Percentiles rank a stretch among this genome's conserved stretches.
Evolutionary conservation across 1,139 yeast species (phyloP).

Genomic region (Blastobotrys indianensis): DNA sequence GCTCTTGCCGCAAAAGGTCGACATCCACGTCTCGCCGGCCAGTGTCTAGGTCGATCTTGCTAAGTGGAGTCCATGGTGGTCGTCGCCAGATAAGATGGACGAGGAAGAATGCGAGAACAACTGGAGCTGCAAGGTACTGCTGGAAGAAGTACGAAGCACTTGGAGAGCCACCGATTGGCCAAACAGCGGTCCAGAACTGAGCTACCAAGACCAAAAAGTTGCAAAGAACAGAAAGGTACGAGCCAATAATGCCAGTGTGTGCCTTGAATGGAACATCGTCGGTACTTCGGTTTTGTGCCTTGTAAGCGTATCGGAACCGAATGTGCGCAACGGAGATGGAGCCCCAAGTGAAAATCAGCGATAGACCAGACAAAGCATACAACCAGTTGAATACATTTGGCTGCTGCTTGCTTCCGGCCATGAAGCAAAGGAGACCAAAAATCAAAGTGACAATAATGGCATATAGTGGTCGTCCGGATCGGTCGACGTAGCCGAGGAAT

Average conservation of each 20-base stretch:
- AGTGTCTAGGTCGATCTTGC: conserved; percentile 50
- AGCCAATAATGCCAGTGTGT: conserved; percentile 65
- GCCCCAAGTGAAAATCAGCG: conserved; percentile 81
- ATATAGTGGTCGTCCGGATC: conserved; percentile 64
- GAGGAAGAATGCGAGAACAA: conserved; percentile 44
- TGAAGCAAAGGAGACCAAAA: conserved; percentile 64
- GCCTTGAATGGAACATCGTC: conserved; percentile 67
- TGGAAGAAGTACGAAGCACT: conserved; percentile 42
- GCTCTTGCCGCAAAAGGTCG: conserved; percentile 47
- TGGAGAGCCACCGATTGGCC: conserved; percentile 49
- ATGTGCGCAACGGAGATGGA: conserved; percentile 71
- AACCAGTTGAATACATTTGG: conserved; percentile 73
- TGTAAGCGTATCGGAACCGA: conserved; percentile 72
- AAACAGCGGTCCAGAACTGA: conserved; percentile 76
- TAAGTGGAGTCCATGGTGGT: conserved; percentile 38
- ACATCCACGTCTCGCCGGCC: conserved; percentile 54
- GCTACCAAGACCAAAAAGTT: conserved; percentile 64
- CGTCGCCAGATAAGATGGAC: conserved; percentile 47
- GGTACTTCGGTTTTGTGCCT: conserved; percentile 54
- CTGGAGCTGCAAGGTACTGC: conserved; percentile 50
- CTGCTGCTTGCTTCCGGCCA: conserved; percentile 59
- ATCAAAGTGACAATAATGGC: conserved; percentile 53
- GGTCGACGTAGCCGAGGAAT: conserved; percentile 66
- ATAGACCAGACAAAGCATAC: conserved; percentile 74
- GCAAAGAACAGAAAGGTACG: conserved; percentile 55